Percentiles rank a stretch among this genome's conserved stretches.
Evolutionary conservation across 106 monocot species (phyloP).

Genomic region (Dendrobium nobile): DNA sequence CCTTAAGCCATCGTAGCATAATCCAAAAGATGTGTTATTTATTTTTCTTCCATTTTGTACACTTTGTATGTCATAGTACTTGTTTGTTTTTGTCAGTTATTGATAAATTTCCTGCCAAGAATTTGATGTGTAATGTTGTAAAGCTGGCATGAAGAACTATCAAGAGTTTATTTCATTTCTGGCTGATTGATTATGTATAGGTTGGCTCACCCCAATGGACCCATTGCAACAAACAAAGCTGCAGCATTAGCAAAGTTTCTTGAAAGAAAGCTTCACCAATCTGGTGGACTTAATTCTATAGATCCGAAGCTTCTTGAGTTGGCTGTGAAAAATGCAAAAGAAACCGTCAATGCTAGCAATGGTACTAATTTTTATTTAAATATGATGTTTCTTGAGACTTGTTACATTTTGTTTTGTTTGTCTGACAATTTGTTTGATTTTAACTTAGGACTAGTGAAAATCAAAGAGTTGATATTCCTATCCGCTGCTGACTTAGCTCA

Average conservation of each 20-base stretch:
- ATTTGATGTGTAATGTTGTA: neutral
- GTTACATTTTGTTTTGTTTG: neutral
- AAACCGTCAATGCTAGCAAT: conserved; percentile 55
- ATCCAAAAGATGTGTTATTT: neutral
- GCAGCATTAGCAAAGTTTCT: conserved; percentile 97
- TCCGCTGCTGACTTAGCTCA: neutral
- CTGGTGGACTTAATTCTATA: conserved; percentile 78
- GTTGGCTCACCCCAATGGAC: conserved; percentile 90
- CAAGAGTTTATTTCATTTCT: neutral
- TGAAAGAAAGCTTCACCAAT: conserved; percentile 87
- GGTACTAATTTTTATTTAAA: neutral
- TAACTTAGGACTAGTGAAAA: neutral
- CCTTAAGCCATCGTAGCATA: neutral
- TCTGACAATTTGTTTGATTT: neutral
- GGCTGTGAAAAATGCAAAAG: conserved; percentile 87
- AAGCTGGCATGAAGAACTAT: neutral
- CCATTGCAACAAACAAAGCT: conserved; percentile 87
- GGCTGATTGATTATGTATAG: conserved; percentile 19
- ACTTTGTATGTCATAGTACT: neutral
- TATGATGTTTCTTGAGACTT: neutral
- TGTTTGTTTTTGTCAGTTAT: neutral
- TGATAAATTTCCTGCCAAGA: neutral
- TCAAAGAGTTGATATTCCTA: neutral
- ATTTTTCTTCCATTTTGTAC: neutral
- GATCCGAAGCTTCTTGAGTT: conserved; percentile 73